Evolutionary conservation across 2,329 filamentous ascomycete genomes (phyloP), one percentile per base, ranked within the genome.

Genomic region (Zarea fungicola): DNA sequence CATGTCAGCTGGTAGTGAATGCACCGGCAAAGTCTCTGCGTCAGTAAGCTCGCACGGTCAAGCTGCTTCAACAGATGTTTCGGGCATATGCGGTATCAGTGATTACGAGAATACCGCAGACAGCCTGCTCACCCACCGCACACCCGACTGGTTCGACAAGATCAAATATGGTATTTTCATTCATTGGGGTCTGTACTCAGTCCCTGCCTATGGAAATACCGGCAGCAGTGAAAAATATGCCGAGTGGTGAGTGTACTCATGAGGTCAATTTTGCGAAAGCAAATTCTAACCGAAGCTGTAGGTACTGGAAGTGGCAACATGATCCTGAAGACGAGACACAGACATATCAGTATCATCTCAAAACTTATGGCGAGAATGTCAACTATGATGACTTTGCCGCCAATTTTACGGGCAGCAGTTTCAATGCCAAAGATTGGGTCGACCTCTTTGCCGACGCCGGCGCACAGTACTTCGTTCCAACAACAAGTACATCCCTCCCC

Each of bases 111-210:
- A 14, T 11, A 47, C 49, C 16, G 25, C 36, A 11, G 36, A 40
- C 9, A 70, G 63, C 49, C 59, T 73, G 4, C 60, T 62, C 1
- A 60, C 58, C 16, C 70, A 73, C 40, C 65, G 67, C 56, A 69
- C 69, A 13, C 76, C 77, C 0, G 64, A 69, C 5, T 81, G 78
- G 78, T 82, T 72, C 54, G 68, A 76, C 47, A 66, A 72, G 35
- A 73, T 67, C 19, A 82, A 83, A 50, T 82, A 68, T 52, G 78
- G 79, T 1, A 81, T 82, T 31, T 81, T 83, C 56, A 76, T 81
- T 34, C 78, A 81, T 52, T 81, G 78, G 76, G 78, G 78, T 1
- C 64, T 72, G 0, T 82, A 80, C 54, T 62, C 75, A 0, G 77
- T 81, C 1, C 73, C 78, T 0, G 77, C 72, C 4, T 82, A 77